Evolutionary conservation across 257 asterid genomes (phyloP), one percentile per base, ranked within the genome.

Genomic region (Nicotiana sylvestris): DNA sequence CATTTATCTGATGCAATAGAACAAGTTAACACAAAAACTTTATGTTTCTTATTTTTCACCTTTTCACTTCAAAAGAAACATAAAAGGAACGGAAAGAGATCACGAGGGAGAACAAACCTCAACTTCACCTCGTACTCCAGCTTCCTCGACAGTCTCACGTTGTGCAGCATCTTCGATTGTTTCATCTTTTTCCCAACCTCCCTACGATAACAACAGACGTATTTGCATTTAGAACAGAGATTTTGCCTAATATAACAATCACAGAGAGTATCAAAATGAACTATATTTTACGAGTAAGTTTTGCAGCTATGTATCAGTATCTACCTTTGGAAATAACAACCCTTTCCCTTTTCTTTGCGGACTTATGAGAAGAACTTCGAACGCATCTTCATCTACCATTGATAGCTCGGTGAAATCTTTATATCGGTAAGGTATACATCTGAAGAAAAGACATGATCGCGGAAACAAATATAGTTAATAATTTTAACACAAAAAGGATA

Each of bases 121-220:
- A 57, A 95, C 88, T 68, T 92, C 93, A 17, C 99, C 99, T 6
- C 86, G 87, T 10, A 95, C 99, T n/a, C 99, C 99, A 9, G 99
- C 95, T 90, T 95, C 99, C 90, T 95, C 99, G 13, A 90, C 83
- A 3, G 99, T 95, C 80, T 95, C 99, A 2, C 99, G 97, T 53
- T 90, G 66, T 0, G 98, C 99, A 6, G 99, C 99, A 15, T 85
- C 93, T 68, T 82, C 87, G 2, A 92, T 92, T 64, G 91, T 56
- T 85, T 95, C 99, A 81, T 95, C 99, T 2, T 62, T 85, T 77
- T 95, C 99, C 99, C 99, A 95, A 32, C 99, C 99, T 10, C 99
- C 99, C 97, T 95, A 82, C 18, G 18, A 74, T 21, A 49, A 49
- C 85, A 88, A 49, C 2, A 49, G 3, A 25, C 0, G 13, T 57